Conservation (phyloP, 192 early-diverging fungal genomes). For the Neocallimastix lanati region DNA sequence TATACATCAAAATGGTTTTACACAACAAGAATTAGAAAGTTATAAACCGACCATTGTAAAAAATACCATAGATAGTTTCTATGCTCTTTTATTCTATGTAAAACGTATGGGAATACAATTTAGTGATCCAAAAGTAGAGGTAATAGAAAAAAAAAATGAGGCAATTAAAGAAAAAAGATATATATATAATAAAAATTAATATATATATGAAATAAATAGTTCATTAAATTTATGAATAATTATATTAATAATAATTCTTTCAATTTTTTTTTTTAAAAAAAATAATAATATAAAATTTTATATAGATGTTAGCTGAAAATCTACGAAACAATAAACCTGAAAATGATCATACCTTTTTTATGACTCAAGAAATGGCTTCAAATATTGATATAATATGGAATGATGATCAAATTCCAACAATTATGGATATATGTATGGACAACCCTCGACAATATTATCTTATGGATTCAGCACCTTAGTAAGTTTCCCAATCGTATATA, state of each 20-base stretch:
- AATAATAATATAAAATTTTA: too few species aligned
- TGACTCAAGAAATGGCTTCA: conserved; percentile 4
- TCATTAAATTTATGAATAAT: too few species aligned
- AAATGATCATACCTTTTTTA: conserved; percentile 4
- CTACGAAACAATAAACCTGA: conserved; percentile 2
- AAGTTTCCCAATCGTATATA: conserved; percentile 10
- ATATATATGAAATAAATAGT: too few species aligned
- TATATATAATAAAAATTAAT: too few species aligned
- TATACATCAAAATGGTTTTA: conserved; percentile 83
- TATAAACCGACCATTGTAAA: conserved; percentile 68
- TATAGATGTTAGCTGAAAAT: conserved; percentile 1
- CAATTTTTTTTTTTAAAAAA: too few species aligned
- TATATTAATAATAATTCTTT: too few species aligned
- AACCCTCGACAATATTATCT: conserved; percentile 42
- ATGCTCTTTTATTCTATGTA: conserved; percentile 30
- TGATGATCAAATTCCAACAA: conserved; percentile 42
- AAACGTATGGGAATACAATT: neutral
- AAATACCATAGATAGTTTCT: conserved; percentile 69
- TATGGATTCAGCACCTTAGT: conserved; percentile 85
- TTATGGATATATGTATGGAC: conserved; percentile 56
- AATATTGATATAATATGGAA: conserved; percentile 49
- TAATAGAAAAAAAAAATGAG: too few species aligned
- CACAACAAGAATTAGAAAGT: conserved; percentile 50
- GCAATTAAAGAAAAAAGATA: too few species aligned
- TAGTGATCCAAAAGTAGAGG: conserved; percentile 39